Base-by-base conservation (phyloP, 371 early-diverging fungal genomes). In the Capillidium rhysosporum region DNA sequence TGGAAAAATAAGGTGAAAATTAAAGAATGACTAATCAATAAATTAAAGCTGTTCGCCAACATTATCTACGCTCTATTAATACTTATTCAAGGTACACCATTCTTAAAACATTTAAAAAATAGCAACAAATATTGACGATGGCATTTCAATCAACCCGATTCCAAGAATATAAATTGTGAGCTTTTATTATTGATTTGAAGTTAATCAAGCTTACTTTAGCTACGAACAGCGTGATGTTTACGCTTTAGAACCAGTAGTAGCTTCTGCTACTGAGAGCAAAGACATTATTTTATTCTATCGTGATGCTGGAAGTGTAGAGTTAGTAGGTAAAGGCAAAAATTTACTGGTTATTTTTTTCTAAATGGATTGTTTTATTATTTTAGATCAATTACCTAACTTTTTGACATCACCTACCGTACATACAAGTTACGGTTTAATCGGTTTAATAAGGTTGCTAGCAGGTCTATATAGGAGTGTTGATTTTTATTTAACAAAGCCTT, bases 381-480 rank as follows among this genome's bases (percentile, higher is more conserved):
- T 40, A 52, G 52, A 38, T 41, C 20, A 34, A n/a, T 41, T 38
- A 23, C 52, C 52, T 9, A 29, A 39, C 29, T 51, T 51, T 38
- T 20, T 16, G 7, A 51, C 51, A 18, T 20, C 29, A n/a, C 51
- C 39, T 25, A 16, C 64, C 21, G 58, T 65, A 23, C 52, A 67
- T 45, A 64, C 55, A 24, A 68, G 79, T 21, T 71, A 72, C 61
- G 88, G 89, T 30, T 69, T 88, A 40, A 39, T 87, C 34, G 91
- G 89, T 5, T 72, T 83, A 46, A 76, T 86, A 38, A 63, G 64
- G n/a, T 65, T 88, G 18, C 71, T 80, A 56, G 75, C 82, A 52
- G 86, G 86, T 76, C 65, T 1, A 18, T 49, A 20, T 25, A 25
- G 43, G 8, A 20, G n/a, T 46, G 16, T 56, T 39, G 14, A 1